Percentiles rank a stretch among this genome's conserved stretches.
These are phyloP conservation scores for Ceratocystis harringtonii DNA, from an alignment of 2,329 filamentous ascomycete species.

Conservation along the genomic window DNA sequence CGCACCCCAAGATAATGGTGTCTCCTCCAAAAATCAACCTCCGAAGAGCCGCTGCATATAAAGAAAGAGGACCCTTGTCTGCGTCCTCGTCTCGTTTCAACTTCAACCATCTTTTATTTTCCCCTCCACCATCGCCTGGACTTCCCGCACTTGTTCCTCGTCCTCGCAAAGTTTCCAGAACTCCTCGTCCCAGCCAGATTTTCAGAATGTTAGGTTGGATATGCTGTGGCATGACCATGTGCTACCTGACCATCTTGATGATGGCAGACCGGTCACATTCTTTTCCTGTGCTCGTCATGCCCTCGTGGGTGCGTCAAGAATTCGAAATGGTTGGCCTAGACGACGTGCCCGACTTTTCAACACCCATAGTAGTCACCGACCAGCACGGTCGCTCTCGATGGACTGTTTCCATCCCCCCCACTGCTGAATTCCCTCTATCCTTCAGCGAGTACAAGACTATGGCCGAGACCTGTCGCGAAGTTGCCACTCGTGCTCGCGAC, in stretches of 20 bases:
- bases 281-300: conserved; percentile 20
- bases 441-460: conserved; percentile 54
- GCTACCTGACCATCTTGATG: conserved; percentile 32
- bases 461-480: conserved; percentile 50
- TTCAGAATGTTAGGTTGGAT: conserved; percentile 42
- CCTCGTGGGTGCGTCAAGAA: conserved; percentile 26
- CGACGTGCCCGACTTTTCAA: conserved; percentile 54
- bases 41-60: conserved; percentile 43
- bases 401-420: conserved; percentile 65
- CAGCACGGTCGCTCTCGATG: conserved; percentile 50
- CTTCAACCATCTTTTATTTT: conserved; percentile 53
- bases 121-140: conserved; percentile 53
- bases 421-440: conserved; percentile 49
- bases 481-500: conserved; percentile 42
- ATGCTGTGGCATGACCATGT: conserved; percentile 32
- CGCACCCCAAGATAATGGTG: conserved; percentile 37
- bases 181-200: conserved; percentile 43
- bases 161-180: conserved; percentile 44
- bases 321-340: conserved; percentile 55
- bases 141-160: conserved; percentile 53
- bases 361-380: conserved; percentile 56
- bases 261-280: conserved; percentile 22
- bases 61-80: conserved; percentile 40
- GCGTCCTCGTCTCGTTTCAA: conserved; percentile 48
- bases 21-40: conserved; percentile 43